phyloP scores from a whole-genome alignment of 106 monocot genomes.

The Allium sativum region DNA sequence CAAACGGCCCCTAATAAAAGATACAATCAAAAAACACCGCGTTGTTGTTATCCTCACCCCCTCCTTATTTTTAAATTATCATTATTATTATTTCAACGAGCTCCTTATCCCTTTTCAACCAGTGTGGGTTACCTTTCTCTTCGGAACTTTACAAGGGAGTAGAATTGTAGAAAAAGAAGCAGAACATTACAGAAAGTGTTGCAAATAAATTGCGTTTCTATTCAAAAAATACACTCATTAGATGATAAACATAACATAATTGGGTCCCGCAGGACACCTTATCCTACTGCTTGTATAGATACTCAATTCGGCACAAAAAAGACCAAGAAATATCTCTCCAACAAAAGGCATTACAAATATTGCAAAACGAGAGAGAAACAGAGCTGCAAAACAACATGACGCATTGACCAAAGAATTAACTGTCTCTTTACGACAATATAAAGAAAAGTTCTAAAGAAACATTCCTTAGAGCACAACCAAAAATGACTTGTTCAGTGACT shows the following conservation, averaged over 20 bases:
- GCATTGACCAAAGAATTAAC: constrained; percentile 97
- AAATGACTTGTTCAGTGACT: too few species aligned
- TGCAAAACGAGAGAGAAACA: constrained; percentile 88
- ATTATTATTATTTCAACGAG: too few species aligned
- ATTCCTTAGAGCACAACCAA: too few species aligned
- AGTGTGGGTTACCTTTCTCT: too few species aligned
- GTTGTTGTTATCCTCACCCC: too few species aligned
- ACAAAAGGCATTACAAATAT: constrained; percentile 92
- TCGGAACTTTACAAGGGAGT: too few species aligned
- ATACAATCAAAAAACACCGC: too few species aligned
- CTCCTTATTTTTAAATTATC: too few species aligned
- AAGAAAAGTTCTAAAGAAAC: constrained; percentile 71
- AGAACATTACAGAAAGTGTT: too few species aligned
- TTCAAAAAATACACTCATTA: neutral
- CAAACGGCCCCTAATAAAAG: too few species aligned
- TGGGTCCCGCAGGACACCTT: neutral
- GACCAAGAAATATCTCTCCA: constrained; percentile 71
- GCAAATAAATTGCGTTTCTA: neutral
- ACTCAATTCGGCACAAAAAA: constrained; percentile 80
- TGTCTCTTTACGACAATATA: constrained; percentile 76
- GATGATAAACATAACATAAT: neutral
- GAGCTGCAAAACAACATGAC: constrained; percentile 93
- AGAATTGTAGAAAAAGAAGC: too few species aligned
- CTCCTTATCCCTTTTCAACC: too few species aligned
- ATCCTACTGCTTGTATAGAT: neutral